These are phyloP conservation scores for Baeospora myosura DNA, from an alignment of 1,284 basidiomycete genomes.

Conservation along the genomic window DNA sequence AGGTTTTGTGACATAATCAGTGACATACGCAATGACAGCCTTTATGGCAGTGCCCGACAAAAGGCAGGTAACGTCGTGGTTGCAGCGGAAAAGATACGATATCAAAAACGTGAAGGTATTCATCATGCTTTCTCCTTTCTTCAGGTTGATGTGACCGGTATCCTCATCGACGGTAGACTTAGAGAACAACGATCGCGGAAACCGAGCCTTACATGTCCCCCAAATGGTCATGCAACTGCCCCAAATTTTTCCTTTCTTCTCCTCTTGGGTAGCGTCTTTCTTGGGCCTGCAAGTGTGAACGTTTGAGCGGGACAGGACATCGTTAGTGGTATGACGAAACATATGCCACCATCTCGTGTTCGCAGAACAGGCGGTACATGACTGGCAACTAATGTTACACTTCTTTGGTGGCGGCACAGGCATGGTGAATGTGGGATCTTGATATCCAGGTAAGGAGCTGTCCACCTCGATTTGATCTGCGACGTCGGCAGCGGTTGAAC, in stretches of 20 bases:
- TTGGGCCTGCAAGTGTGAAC: background rate
- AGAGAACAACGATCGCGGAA: slow-evolving; percentile 19
- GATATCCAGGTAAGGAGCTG: background rate
- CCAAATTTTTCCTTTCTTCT: too few relatives aligned
- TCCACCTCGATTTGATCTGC: background rate
- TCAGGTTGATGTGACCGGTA: slow-evolving; percentile 18
- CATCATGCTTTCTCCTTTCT: slow-evolving; percentile 11
- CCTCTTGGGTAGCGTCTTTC: slow-evolving; percentile 5
- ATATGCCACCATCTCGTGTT: background rate
- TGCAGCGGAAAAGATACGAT: background rate
- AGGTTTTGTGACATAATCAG: slow-evolving; percentile 10
- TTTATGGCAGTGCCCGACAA: slow-evolving; percentile 7
- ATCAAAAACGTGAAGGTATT: slow-evolving; percentile 1
- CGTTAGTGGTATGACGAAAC: background rate
- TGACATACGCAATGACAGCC: slow-evolving; percentile 9
- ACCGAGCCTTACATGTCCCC: slow-evolving; percentile 22
- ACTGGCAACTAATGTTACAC: slow-evolving; percentile 4
- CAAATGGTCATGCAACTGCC: too few relatives aligned
- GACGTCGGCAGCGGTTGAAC: background rate
- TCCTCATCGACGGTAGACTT: slow-evolving; percentile 17
- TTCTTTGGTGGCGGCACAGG: slow-evolving; percentile 2
- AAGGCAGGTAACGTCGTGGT: background rate
- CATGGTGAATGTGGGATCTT: slow-evolving; percentile 4
- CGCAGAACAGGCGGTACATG: background rate
- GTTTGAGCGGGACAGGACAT: background rate